A percentile compares a stretch with the other conserved stretches of the same genome.
Conservation (phyloP, 2,329 filamentous ascomycete species). For the Zymoseptoria crescenta region DNA sequence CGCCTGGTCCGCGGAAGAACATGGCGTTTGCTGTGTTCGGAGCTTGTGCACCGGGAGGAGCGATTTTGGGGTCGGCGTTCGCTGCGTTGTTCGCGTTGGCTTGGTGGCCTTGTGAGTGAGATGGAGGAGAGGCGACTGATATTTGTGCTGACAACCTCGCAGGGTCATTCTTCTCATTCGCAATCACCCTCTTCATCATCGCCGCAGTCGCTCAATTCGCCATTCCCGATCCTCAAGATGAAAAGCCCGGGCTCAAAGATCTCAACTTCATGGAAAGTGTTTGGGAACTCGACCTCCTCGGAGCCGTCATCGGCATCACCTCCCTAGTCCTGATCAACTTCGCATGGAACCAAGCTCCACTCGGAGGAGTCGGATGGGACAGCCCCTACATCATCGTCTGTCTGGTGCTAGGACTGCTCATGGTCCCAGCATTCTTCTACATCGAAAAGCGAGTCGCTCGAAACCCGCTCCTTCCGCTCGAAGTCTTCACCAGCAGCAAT, state of each 20-base stretch:
- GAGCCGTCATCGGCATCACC: conserved; percentile 21
- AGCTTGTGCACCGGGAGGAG: conserved; percentile 28
- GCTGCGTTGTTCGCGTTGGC: conserved; percentile 27
- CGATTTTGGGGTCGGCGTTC: conserved; percentile 27
- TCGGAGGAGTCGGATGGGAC: conserved; percentile 24
- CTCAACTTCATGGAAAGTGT: conserved; percentile 9
- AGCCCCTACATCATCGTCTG: conserved; percentile 21
- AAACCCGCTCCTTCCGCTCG: conserved; percentile 21
- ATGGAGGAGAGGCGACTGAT: conserved; percentile 11
- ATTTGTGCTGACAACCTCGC: not conserved
- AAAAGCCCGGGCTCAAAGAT: conserved; percentile 13
- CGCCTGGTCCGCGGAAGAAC: conserved; percentile 30
- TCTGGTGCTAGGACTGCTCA: conserved; percentile 20
- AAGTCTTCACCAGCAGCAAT: conserved; percentile 21
- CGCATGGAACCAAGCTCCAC: conserved; percentile 26
- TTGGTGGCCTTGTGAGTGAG: conserved; percentile 24
- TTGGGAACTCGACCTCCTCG: conserved; percentile 20
- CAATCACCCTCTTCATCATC: conserved; percentile 13
- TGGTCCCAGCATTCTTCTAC: conserved; percentile 23
- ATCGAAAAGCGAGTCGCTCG: conserved; percentile 18
- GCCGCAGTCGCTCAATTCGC: conserved; percentile 15
- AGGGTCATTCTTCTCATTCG: conserved; percentile 20
- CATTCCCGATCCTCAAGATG: conserved; percentile 19
- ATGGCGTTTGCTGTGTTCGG: conserved; percentile 33
- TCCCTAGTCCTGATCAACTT: conserved; percentile 27